Base-by-base conservation (phyloP, 2,329 filamentous ascomycete genomes). In the Emericellopsis cladophorae region DNA sequence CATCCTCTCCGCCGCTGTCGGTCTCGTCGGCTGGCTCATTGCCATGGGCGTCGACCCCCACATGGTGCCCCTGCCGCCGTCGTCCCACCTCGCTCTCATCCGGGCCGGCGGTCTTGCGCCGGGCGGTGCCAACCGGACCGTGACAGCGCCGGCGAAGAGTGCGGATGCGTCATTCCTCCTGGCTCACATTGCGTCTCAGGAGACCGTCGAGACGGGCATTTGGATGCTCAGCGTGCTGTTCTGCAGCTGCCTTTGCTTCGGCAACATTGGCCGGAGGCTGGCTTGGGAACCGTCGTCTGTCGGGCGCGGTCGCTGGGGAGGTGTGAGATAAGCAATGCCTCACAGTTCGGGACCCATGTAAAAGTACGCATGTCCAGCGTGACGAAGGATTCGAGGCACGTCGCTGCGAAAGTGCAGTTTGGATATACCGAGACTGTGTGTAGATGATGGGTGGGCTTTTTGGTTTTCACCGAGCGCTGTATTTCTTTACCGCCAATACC, bases 221-320 rank as follows among this genome's bases (percentile, higher is more conserved):
- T 98, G 92, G 90, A 82, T 95, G 54, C 71, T 90, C 21, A 95
- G 87, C 54, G 88, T 96, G 22, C 64, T 98, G 39, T 98, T 95
- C 57, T 95, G 92, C 62, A 93, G 86, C 54, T 88, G 86, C 50
- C 77, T 96, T 9, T 95, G 89, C 61, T 95, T 98, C 67, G 92
- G 92, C 10, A 96, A 95, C 55, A 87, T 98, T 54, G 92, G 92
- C 11, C 72, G 92, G 46, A 72, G 85, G 46, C 62, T 96, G 48
- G 79, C 81, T n/a, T 61, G 76, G 47, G 70, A 63, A 18, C 56
- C 53, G 42, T 58, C 60, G n/a, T 58, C 60, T 2, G 57, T 53
- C 1, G 58, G 53, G n/a, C 63, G 60, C 43, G 66, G 66, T 3
- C 54, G 71, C 34, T 70, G 65, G 67, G 66, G 58, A 29, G 64